Conservation (phyloP, 106 monocot species). For the Posidonia australis region DNA sequence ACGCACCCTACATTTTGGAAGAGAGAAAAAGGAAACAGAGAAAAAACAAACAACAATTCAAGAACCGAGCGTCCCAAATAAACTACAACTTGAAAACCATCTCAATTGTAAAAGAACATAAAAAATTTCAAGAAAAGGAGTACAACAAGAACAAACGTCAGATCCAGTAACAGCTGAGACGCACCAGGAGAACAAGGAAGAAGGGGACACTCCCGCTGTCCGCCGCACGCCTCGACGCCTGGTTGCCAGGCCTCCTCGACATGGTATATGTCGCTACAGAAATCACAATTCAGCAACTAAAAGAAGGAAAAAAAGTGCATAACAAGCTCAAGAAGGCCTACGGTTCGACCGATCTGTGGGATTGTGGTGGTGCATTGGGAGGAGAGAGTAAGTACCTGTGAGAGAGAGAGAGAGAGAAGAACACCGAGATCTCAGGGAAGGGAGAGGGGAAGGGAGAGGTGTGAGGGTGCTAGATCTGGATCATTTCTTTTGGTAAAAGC, state of each 20-base stretch:
- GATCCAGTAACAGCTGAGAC: neutral
- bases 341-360: too few species aligned
- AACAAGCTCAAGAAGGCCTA: too few species aligned
- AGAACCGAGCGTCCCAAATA: neutral
- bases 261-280: neutral
- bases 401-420: too few species aligned
- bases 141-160: neutral
- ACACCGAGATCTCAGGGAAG: too few species aligned
- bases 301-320: too few species aligned
- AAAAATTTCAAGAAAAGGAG: neutral
- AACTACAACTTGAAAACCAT: neutral
- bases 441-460: too few species aligned
- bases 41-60: neutral
- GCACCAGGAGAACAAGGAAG: conserved; percentile 59
- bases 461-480: too few species aligned
- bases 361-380: too few species aligned
- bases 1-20: conserved; percentile 49
- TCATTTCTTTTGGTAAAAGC: too few species aligned
- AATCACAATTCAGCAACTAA: too few species aligned
- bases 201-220: conserved; percentile 17
- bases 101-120: neutral
- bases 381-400: too few species aligned
- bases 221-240: conserved; percentile 12
- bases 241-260: conserved; percentile 29
- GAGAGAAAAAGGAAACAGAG: neutral